These are phyloP conservation scores for Podochytrium sp. DNA, from an alignment of 192 early-diverging fungal species.

Conservation along the genomic window DNA sequence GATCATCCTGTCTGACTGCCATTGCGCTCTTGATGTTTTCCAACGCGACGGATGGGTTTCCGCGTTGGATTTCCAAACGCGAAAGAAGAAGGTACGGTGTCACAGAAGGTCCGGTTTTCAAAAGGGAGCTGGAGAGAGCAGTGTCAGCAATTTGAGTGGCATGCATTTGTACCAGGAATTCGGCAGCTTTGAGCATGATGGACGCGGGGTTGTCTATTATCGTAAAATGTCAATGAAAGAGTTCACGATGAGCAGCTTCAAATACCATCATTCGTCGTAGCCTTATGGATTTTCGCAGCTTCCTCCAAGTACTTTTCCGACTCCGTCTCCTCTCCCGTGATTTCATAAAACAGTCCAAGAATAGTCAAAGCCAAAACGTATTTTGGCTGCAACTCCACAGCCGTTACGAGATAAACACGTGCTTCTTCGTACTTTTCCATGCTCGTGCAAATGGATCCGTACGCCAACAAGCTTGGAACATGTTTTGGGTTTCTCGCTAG, in stretches of 20 bases:
- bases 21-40: constrained; percentile 51
- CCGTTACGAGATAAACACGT: constrained; percentile 54
- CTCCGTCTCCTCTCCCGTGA: constrained; percentile 58
- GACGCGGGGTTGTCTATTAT: constrained; percentile 10
- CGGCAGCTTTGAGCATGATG: constrained; percentile 48
- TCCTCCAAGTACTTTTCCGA: constrained; percentile 46
- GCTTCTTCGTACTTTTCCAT: constrained; percentile 57
- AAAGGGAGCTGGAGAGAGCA: constrained; percentile 55
- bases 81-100: constrained; percentile 52
- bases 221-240: neutral
- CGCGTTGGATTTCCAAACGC: constrained; percentile 55
- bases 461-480: constrained; percentile 57
- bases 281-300: constrained; percentile 41
- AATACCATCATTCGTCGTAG: constrained; percentile 30
- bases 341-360: constrained; percentile 57
- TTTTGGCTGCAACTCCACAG: constrained; percentile 53
- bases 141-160: constrained; percentile 55
- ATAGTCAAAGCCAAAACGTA: constrained; percentile 48
- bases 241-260: neutral
- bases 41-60: constrained; percentile 41
- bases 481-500: constrained; percentile 55
- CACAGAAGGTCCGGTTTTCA: constrained; percentile 40
- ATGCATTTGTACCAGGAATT: constrained; percentile 56
- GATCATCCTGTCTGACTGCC: constrained; percentile 55
- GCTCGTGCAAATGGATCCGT: constrained; percentile 49